Base-by-base conservation (phyloP, 2,329 filamentous ascomycete species). In the Botrytis byssoidea region DNA sequence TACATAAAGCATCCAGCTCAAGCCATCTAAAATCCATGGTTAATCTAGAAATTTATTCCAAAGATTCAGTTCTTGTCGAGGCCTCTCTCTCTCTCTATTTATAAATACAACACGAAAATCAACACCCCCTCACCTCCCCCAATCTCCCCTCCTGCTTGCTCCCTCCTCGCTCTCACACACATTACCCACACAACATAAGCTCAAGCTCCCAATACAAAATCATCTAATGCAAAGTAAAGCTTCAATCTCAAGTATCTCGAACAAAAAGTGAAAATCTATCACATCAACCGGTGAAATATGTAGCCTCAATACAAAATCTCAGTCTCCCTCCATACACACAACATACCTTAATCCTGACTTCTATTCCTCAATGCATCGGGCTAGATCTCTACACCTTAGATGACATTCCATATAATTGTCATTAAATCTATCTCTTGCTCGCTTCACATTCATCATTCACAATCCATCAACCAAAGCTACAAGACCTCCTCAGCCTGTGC, bases 351-450 rank as follows among this genome's bases (percentile, higher is more conserved):
- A 29, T 55, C 51, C 14, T 0, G 6, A 55, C 12, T 55, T 4
- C 7, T 16, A n/a, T 55, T 55, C 25, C 51, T 16, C 25, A 14
- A 55, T 4, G 25, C 3, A 6, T 29, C 25, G 14, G 1, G 9
- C 8, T 37, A 37, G 22, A 40, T 40, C 40, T 40, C 40, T 40
- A 40, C 40, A 40, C 10, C 1, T 40, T 14, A 2, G 2, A 40
- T 2, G 0, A 3, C 40, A 40, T 40, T 40, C 37, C 37, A 42
- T 7, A 44, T 8, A 46, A 22, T 3, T 8, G 2, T 0, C 14
- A 55, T 29, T 2, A 16, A 9, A 3, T 9, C n/a, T 12, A 8
- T 29, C 1, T 0, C n/a, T 16, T 29, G 12, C 5, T n/a, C 12
- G 10, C 48, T 55, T 25, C 7, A 3, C 5, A 55, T 29, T 55